phyloP scores from a whole-genome alignment of 108 stramenopile genomes.

The Seminavis robusta region DNA sequence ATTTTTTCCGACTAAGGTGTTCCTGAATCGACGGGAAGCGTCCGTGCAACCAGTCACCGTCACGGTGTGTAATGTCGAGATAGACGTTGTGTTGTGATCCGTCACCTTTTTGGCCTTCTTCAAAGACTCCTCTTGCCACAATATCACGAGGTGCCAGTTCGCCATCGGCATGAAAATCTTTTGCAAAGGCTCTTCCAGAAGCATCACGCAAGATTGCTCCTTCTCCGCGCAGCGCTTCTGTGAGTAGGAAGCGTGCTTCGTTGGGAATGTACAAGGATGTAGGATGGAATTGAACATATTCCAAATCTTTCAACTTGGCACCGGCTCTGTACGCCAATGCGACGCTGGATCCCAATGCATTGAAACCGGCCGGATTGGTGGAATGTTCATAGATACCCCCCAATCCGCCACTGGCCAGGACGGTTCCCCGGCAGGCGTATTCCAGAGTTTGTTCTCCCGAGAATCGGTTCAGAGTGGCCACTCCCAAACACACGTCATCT shows the following conservation, averaged over 20 bases:
- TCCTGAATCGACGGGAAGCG: conserved; percentile 87
- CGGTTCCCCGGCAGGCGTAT: conserved; percentile 68
- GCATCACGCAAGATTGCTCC: conserved; percentile 85
- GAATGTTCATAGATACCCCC: conserved; percentile 92
- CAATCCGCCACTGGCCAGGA: conserved; percentile 87
- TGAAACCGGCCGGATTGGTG: conserved; percentile 89
- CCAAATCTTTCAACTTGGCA: conserved; percentile 75
- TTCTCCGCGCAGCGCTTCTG: conserved; percentile 91
- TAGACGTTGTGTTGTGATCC: conserved; percentile 51
- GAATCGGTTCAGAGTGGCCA: conserved; percentile 40
- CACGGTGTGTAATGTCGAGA: conserved; percentile 88
- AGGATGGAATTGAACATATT: conserved; percentile 97
- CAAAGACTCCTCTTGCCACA: conserved; percentile 88
- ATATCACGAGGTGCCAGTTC: conserved; percentile 94
- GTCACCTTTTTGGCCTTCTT: conserved; percentile 52
- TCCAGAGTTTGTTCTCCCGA: conserved; percentile 27
- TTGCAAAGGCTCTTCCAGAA: conserved; percentile 72
- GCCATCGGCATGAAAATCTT: conserved; percentile 83
- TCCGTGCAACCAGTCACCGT: conserved; percentile 64
- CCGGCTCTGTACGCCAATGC: conserved; percentile 71
- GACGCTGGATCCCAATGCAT: conserved; percentile 87
- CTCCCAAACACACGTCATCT: conserved; percentile 43
- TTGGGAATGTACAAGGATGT: conserved; percentile 84
- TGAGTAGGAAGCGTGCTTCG: conserved; percentile 86
- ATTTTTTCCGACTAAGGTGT: conserved; percentile 40